phyloP scores from a whole-genome alignment of 2,329 filamentous ascomycete species.

The Periconia sp. region DNA sequence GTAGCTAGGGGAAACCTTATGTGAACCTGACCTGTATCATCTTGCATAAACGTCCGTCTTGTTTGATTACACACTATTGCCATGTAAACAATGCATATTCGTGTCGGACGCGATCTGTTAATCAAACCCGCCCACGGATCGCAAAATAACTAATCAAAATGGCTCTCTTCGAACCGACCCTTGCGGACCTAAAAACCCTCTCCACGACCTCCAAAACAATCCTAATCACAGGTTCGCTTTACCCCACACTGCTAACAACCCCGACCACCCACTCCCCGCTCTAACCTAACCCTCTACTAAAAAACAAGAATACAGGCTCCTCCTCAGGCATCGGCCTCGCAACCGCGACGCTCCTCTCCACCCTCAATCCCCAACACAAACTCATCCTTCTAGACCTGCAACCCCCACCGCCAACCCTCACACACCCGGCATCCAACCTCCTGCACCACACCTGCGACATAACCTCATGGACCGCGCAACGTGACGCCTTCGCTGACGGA shows the following conservation, averaged over 20 bases:
- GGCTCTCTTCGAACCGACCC: constrained; percentile 2
- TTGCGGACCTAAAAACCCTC: constrained; percentile 19
- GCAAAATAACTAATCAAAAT: too few relatives aligned
- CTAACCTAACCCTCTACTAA: constrained; percentile 22
- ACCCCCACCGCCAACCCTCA: constrained; percentile 36
- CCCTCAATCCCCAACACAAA: constrained; percentile 43
- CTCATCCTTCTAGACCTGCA: constrained; percentile 46
- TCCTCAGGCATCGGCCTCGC: constrained; percentile 46
- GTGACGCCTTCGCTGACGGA: constrained; percentile 47
- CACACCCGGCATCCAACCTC: constrained; percentile 24
- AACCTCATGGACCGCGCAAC: constrained; percentile 49
- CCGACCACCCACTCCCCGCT: constrained; percentile 14
- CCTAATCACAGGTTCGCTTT: constrained; percentile 44
- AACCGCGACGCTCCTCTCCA: constrained; percentile 43
- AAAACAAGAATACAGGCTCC: constrained; percentile 44
- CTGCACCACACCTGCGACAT: constrained; percentile 49
- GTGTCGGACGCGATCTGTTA: too few relatives aligned
- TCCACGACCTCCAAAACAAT: constrained; percentile 34
- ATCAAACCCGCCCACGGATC: too few relatives aligned
- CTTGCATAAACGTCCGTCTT: too few relatives aligned
- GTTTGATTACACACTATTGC: too few relatives aligned
- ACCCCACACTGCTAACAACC: constrained; percentile 16
- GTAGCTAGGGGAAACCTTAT: too few relatives aligned
- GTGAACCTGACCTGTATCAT: too few relatives aligned
- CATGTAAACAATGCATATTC: too few relatives aligned